Evolutionary conservation across 805 yeast species (phyloP).

Genomic region (Lachancea kluyveri): DNA sequence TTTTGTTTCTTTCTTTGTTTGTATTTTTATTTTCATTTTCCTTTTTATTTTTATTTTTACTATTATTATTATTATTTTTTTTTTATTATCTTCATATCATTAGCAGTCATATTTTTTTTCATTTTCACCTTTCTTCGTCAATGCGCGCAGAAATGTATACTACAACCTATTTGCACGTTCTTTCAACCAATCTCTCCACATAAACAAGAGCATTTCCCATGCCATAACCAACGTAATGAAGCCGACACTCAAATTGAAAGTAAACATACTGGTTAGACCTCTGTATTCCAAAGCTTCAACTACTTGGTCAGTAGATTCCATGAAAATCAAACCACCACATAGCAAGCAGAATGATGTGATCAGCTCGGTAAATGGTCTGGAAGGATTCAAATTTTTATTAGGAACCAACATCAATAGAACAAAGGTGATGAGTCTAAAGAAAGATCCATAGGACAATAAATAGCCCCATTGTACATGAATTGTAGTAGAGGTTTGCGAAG

Average conservation of each 20-base stretch:
- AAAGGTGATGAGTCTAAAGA: constrained; percentile 64
- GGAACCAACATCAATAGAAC: constrained; percentile 43
- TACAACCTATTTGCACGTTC: constrained; percentile 17
- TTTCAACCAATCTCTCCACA: constrained; percentile 49
- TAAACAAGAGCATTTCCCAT: constrained; percentile 72
- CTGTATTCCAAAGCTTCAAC: constrained; percentile 75
- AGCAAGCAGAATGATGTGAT: constrained; percentile 71
- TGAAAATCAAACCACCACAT: constrained; percentile 86
- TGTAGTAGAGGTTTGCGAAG: constrained; percentile 65
- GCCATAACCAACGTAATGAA: constrained; percentile 73
- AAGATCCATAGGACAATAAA: constrained; percentile 74
- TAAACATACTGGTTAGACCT: constrained; percentile 85
- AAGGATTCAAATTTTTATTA: constrained; percentile 37
- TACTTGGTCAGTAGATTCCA: constrained; percentile 86
- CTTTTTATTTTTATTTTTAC: too few species aligned
- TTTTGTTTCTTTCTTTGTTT: too few species aligned
- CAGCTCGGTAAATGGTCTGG: constrained; percentile 83
- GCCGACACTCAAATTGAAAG: constrained; percentile 82
- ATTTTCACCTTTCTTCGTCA: neutral
- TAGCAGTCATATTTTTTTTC: neutral
- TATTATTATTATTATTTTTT: too few species aligned
- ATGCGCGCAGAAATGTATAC: too few species aligned
- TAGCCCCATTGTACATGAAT: constrained; percentile 94
- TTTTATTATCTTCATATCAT: neutral
- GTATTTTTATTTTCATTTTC: too few species aligned